These are phyloP conservation scores for Cucurbitaria berberidis DNA, from an alignment of 2,329 filamentous ascomycete genomes.

Conservation along the genomic window DNA sequence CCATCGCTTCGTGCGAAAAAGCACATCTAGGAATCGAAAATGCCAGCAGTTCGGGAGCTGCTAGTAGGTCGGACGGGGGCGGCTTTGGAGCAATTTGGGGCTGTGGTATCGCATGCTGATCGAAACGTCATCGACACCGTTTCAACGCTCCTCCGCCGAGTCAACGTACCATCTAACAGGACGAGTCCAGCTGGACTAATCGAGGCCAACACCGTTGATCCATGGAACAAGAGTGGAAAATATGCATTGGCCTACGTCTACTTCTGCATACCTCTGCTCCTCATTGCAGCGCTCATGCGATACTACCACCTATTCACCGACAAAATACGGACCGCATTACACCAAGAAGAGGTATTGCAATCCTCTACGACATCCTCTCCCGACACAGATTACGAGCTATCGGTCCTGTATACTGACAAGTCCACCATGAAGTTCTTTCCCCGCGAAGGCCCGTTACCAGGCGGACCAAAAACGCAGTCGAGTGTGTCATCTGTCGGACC, in stretches of 20 bases:
- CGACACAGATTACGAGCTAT: conserved; percentile 66
- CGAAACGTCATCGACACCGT: conserved; percentile 34
- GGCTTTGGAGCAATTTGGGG: conserved; percentile 38
- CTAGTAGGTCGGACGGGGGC: conserved; percentile 36
- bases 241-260: conserved; percentile 90
- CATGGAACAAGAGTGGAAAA: conserved; percentile 81
- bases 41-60: conserved; percentile 44
- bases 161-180: conserved; percentile 63
- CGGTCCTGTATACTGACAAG: conserved; percentile 64
- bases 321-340: conserved; percentile 86
- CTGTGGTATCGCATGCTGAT: conserved; percentile 36
- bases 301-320: conserved; percentile 92
- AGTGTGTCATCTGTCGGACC: conserved; percentile 75
- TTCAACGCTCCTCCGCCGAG: conserved; percentile 50
- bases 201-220: conserved; percentile 68
- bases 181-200: conserved; percentile 62
- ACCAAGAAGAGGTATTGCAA: conserved; percentile 79
- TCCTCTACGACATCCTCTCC: conserved; percentile 64
- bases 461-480: conserved; percentile 68
- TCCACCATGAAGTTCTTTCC: conserved; percentile 79
- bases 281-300: conserved; percentile 70
- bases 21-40: conserved; percentile 25
- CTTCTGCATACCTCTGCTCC: conserved; percentile 76
- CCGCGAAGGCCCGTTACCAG: conserved; percentile 63
- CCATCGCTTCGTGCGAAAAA: conserved; percentile 14